phyloP scores from a whole-genome alignment of 1,139 yeast genomes.

The Blastobotrys ciferrii region DNA sequence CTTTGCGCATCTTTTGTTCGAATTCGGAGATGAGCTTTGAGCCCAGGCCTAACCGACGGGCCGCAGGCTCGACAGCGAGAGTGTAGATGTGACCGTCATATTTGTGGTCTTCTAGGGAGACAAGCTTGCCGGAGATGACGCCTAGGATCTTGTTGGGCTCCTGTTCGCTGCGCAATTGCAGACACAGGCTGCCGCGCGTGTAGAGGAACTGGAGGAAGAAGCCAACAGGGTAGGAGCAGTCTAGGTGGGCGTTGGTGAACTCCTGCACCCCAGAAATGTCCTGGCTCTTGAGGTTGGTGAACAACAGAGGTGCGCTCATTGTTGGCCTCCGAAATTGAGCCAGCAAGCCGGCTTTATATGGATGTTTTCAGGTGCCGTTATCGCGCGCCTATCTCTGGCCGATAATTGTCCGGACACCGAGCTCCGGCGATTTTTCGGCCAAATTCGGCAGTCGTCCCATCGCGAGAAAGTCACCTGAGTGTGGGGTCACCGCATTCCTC shows the following conservation, averaged over 20 bases:
- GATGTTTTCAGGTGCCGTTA: neutral
- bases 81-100: slow-evolving; percentile 20
- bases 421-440: neutral
- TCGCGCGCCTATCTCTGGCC: neutral
- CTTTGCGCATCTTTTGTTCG: slow-evolving; percentile 14
- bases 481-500: too few relatives aligned
- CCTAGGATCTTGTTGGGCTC: slow-evolving; percentile 18
- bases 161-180: slow-evolving; percentile 16
- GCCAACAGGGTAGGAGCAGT: slow-evolving; percentile 19
- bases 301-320: neutral
- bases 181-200: slow-evolving; percentile 18
- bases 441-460: neutral
- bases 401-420: neutral
- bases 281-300: slow-evolving; percentile 10
- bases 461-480: neutral
- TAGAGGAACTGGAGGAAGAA: slow-evolving; percentile 28
- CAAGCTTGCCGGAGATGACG: slow-evolving; percentile 23
- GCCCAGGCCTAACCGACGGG: slow-evolving; percentile 27
- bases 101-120: slow-evolving; percentile 2
- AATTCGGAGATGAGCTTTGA: slow-evolving; percentile 18
- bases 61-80: slow-evolving; percentile 22
- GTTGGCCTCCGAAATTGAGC: neutral
- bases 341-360: neutral
- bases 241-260: slow-evolving; percentile 21
- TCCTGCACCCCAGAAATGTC: slow-evolving; percentile 18